Evolutionary conservation across 352 stramenopile genomes (phyloP), one percentile per base, ranked within the genome.

Genomic region (Saprolegnia parasitica): DNA sequence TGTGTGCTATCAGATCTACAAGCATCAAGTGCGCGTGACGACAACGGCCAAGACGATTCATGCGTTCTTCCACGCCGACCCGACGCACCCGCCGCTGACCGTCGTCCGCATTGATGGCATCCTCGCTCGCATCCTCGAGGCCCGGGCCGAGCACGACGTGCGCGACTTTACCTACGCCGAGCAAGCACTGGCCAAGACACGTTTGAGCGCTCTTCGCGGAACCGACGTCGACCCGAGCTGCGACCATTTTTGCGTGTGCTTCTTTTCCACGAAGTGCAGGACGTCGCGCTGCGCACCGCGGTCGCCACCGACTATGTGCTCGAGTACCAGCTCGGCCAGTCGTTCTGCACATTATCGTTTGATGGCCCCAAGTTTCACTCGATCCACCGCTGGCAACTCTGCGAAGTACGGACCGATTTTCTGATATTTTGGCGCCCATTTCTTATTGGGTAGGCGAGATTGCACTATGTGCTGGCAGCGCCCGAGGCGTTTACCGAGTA

Each of bases 181-280:
- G 47, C 55, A 55, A 10, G 50, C 37, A 21, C 29, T 62, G 13
- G n/a, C 45, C 4, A 74, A 79, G 9, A 55, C 72, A 13, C 47
- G 71, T 1, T 29, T 60, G 32, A 67, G 58, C 4, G 73, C 63
- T 58, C 23, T 79, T 9, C 65, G 63, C 24, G 84, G 80, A 16
- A 50, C 61, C 10, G 83, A 90, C 21, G 74, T 94, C 8, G 86
- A 94, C n/a, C 86, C 84, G n/a, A 92, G 78, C 13, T 81, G 76
- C 40, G 71, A 80, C 0, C 81, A 92, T 42, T 70, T 94, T 39
- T 81, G 84, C 0, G 56, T 94, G 16, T 76, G 86, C 32, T 85
- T 94, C 54, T 90, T 94, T 94, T 94, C 61, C 84, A 94, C 56
- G 86, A 94, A 61, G 70, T 94, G 2, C 86, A 94, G 57, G 86